Conservation (phyloP, 2,329 filamentous ascomycete genomes). For the Pseudogymnoascus destructans region DNA sequence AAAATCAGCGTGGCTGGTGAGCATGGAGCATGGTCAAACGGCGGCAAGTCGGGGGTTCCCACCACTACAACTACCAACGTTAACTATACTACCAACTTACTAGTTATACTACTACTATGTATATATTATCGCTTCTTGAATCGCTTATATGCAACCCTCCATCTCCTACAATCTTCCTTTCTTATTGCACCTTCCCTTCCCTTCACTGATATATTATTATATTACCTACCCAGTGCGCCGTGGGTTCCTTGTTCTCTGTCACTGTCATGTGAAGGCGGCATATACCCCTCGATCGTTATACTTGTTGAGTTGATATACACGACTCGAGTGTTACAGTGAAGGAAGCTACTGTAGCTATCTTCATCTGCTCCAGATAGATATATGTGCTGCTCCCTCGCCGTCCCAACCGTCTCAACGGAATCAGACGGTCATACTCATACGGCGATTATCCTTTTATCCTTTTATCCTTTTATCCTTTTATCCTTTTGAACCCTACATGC, state of each 20-base stretch:
- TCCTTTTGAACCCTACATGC: not conserved
- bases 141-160: constrained; percentile 7
- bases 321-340: not conserved
- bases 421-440: not conserved
- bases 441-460: too few species aligned
- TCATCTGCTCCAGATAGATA: not conserved
- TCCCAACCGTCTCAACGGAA: not conserved
- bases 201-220: not conserved
- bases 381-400: not conserved
- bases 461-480: too few species aligned
- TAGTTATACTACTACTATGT: not conserved
- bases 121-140: not conserved
- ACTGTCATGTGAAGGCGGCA: not conserved
- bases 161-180: constrained; percentile 5
- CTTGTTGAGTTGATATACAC: not conserved
- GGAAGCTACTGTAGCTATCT: not conserved
- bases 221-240: not conserved
- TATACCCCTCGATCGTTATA: not conserved
- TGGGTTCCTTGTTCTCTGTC: not conserved
- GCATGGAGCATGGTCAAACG: not conserved
- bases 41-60: not conserved
- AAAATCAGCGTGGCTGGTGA: constrained; percentile 7
- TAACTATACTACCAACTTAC: too few species aligned
- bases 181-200: constrained; percentile 1
- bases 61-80: not conserved